phyloP scores from a whole-genome alignment of 2,329 filamentous ascomycete species.

The Ophioceras dolichostomum region DNA sequence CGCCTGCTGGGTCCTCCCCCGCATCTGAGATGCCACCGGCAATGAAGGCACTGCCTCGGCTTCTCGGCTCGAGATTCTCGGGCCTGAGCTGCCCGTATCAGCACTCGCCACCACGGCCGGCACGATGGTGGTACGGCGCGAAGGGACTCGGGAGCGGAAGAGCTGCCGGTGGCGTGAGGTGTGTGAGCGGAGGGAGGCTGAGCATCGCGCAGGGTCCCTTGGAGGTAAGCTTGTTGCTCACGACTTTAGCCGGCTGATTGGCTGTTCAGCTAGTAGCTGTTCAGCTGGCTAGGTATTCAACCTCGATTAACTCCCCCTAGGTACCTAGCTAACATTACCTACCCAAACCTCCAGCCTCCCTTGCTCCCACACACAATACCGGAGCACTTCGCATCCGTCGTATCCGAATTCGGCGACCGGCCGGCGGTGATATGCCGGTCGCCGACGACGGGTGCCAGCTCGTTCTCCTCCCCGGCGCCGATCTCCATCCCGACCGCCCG shows the following conservation, averaged over 20 bases:
- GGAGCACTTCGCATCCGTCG: constrained; percentile 56
- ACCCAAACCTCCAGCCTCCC: constrained; percentile 37
- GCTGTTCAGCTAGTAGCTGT: not conserved
- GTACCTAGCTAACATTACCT: not conserved
- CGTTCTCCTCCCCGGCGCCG: constrained; percentile 7
- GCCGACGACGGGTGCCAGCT: constrained; percentile 17
- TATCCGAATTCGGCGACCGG: constrained; percentile 51
- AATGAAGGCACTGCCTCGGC: no score
- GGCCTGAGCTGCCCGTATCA: no score
- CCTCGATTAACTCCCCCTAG: not conserved
- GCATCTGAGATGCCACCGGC: no score
- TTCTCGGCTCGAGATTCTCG: no score
- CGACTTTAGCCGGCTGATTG: no score
- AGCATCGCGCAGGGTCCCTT: not conserved
- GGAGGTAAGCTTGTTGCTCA: not conserved
- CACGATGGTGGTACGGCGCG: no score
- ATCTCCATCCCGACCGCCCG: constrained; percentile 43
- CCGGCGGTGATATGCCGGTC: constrained; percentile 42
- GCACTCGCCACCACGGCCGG: no score
- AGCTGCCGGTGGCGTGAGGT: no score
- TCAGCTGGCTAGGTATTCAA: not conserved
- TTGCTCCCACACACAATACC: constrained; percentile 58
- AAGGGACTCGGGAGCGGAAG: no score
- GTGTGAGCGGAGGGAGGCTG: not conserved
- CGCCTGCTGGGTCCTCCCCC: no score